Base-by-base conservation (phyloP, 306 rosid species). In the Inga oerstediana region DNA sequence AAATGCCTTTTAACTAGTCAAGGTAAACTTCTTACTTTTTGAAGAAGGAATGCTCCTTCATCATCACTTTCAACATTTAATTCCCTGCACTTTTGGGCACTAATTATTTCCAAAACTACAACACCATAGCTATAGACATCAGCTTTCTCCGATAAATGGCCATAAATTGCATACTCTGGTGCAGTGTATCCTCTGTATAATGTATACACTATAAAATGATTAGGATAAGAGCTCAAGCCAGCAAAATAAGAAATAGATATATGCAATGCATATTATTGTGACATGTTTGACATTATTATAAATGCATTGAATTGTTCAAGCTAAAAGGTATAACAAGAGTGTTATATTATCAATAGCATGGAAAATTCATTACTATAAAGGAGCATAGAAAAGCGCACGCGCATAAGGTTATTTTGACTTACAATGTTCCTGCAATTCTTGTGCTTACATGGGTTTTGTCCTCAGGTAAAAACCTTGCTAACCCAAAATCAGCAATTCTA, bases 161-260 rank as follows among this genome's bases (percentile, higher is more conserved):
- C 91, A 64, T 88, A 89, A 46, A 88, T 75, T 77, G 89, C 87
- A 81, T 88, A 88, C 52, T 88, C 91, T 0, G 91, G 91, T 35
- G 89, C 87, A 1, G 81, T 83, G 51, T 88, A 88, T 45, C 91
- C 89, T 78, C 91, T 86, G 1, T 27, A 39, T 20, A 74, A 74
- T 27, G 7, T 49, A 9, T 24, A 22, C 24, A n/a, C 3, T 27
- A 44, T 52, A 52, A 52, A 52, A 5, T 52, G 17, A 52, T 52
- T 52, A 52, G 59, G 14, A 52, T 52, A 52, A 16, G n/a, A 52
- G n/a, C 59, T 52, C 22, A 6, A 52, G 59, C 32, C 37, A 24
- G 24, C 8, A 22, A 59, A 59, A n/a, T 59, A 2, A 22, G 32
- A 59, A 59, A 59, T 59, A 22, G 3, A 56, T 11, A 2, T 6